Percentiles rank a stretch among this genome's conserved stretches.
phyloP scores from a whole-genome alignment of 352 stramenopile species.

The Globisporangium nunn region DNA sequence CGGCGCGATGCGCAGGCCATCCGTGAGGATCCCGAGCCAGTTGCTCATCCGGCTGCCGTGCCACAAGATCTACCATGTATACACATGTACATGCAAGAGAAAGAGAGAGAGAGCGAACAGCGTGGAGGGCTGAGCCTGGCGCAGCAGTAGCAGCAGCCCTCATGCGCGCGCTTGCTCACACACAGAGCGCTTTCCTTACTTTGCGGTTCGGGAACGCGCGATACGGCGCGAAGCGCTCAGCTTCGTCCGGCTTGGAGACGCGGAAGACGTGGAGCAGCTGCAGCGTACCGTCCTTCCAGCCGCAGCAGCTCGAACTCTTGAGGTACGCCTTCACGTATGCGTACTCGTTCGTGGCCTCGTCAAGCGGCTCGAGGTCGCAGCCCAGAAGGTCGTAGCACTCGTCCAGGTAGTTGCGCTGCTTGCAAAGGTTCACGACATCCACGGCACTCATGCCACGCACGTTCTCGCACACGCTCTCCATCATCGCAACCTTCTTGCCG shows the following conservation, averaged over 20 bases:
- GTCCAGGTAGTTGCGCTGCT: slow-evolving; percentile 51
- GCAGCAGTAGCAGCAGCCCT: background rate
- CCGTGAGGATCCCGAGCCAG: slow-evolving; percentile 74
- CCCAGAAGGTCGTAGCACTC: slow-evolving; percentile 49
- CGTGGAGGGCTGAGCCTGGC: background rate
- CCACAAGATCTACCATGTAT: slow-evolving; percentile 58
- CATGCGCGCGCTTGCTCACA: background rate
- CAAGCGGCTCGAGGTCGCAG: slow-evolving; percentile 39
- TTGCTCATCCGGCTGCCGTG: slow-evolving; percentile 83
- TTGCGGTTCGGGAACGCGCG: slow-evolving; percentile 39
- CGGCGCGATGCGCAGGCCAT: slow-evolving; percentile 76
- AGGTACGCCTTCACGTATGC: slow-evolving; percentile 60
- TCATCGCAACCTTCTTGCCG: slow-evolving; percentile 46
- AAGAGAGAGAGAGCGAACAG: background rate
- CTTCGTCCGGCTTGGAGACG: slow-evolving; percentile 42
- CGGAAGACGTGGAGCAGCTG: slow-evolving; percentile 56
- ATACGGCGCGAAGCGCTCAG: slow-evolving; percentile 46
- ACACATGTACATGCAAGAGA: slow-evolving; percentile 3
- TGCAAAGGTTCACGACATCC: slow-evolving; percentile 30
- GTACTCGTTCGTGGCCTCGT: slow-evolving; percentile 36
- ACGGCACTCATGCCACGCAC: slow-evolving; percentile 30
- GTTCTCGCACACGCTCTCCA: slow-evolving; percentile 42
- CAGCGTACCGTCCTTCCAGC: slow-evolving; percentile 40
- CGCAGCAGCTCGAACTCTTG: slow-evolving; percentile 64
- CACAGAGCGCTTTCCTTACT: slow-evolving; percentile 13